Conservation (phyloP, 2,329 filamentous ascomycete species). For the Beauveria sp. region DNA sequence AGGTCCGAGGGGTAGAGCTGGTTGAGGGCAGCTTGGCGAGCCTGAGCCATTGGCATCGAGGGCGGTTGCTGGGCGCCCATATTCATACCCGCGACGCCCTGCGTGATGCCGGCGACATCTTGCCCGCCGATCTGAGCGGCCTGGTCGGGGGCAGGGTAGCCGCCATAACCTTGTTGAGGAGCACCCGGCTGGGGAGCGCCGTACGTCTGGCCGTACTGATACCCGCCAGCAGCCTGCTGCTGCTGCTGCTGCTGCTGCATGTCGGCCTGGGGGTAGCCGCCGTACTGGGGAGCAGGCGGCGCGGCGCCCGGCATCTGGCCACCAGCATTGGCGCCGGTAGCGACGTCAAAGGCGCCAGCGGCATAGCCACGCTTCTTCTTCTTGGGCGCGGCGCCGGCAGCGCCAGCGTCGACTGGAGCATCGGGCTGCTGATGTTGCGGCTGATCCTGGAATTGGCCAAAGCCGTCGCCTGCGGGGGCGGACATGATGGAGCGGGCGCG, state of each 20-base stretch:
- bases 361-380: conserved; percentile 96
- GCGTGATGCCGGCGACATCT: conserved; percentile 57
- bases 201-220: conserved; percentile 37
- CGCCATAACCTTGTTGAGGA: conserved; percentile 40
- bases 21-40: conserved; percentile 57
- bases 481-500: conserved; percentile 38
- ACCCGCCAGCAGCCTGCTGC: conserved; percentile 21
- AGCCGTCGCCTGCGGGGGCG: conserved; percentile 48
- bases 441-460: conserved; percentile 39
- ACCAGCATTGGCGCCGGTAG: conserved; percentile 72
- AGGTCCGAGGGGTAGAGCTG: conserved; percentile 90
- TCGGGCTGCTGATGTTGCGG: conserved; percentile 35
- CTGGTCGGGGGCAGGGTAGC: conserved; percentile 61
- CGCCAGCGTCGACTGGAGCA: conserved; percentile 19
- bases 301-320: conserved; percentile 34
- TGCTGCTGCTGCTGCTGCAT: conserved; percentile 32
- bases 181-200: conserved; percentile 33
- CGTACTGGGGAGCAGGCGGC: conserved; percentile 44
- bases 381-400: conserved; percentile 40
- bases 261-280: conserved; percentile 50
- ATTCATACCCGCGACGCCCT: conserved; percentile 80
- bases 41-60: conserved; percentile 38
- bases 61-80: conserved; percentile 50
- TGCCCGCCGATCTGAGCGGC: conserved; percentile 44
- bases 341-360: conserved; percentile 89